phyloP scores from a whole-genome alignment of 2,329 filamentous ascomycete species.

The Fonsecaea pedrosoi region DNA sequence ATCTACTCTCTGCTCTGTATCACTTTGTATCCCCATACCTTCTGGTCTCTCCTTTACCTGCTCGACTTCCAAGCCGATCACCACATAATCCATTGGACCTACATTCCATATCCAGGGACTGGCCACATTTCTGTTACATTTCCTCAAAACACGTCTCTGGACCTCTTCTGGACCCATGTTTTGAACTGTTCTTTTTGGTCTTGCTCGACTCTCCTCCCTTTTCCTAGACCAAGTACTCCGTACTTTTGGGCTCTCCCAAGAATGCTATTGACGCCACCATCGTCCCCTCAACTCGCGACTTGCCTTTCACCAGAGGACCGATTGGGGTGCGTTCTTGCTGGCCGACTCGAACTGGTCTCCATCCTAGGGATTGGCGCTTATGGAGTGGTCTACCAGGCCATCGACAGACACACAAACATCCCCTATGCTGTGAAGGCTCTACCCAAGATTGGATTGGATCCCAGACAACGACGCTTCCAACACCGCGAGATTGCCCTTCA shows the following conservation, averaged over 20 bases:
- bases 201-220: constrained; percentile 35
- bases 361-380: constrained; percentile 95
- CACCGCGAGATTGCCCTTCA: constrained; percentile 91
- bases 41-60: constrained; percentile 21
- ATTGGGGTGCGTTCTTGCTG: constrained; percentile 81
- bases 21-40: constrained; percentile 25
- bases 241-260: constrained; percentile 51
- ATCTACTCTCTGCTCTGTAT: constrained; percentile 13
- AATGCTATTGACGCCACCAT: constrained; percentile 55
- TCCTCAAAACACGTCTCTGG: constrained; percentile 33
- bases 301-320: constrained; percentile 79
- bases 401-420: constrained; percentile 79
- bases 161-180: constrained; percentile 41
- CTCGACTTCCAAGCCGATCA: constrained; percentile 1
- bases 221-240: constrained; percentile 40
- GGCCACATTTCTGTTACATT: constrained; percentile 31
- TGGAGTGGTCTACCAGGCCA: constrained; percentile 90
- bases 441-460: constrained; percentile 90
- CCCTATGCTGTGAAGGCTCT: constrained; percentile 96
- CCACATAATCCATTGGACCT: constrained; percentile 10
- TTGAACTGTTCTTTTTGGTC: constrained; percentile 39
- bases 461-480: constrained; percentile 86
- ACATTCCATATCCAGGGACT: constrained; percentile 21
- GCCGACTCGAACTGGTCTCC: constrained; percentile 79
- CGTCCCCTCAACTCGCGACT: constrained; percentile 52